A percentile compares a stretch with the other conserved stretches of the same genome.
phyloP scores from a whole-genome alignment of 495 filamentous ascomycete species.

The Penicillium salamii region DNA sequence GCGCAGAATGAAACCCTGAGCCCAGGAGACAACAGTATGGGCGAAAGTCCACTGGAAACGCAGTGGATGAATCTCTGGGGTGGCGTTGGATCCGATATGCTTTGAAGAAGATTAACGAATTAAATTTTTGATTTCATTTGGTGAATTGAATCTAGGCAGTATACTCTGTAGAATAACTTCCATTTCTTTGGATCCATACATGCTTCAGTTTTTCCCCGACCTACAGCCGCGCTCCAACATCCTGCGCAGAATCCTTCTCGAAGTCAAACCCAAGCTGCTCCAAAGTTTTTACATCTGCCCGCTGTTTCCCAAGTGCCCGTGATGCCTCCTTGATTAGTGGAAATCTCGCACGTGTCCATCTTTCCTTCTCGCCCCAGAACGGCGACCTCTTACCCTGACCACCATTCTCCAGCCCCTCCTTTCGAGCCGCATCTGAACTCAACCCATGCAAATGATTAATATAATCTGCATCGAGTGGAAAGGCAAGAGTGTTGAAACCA shows the following conservation, averaged over 20 bases:
- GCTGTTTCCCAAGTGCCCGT: constrained; percentile 2
- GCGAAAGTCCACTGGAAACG: background rate
- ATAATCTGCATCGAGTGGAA: constrained; percentile 10
- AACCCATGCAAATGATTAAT: constrained; percentile 3
- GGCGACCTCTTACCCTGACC: constrained; percentile 1
- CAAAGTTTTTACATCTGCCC: background rate
- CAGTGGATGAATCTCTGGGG: constrained; percentile 8
- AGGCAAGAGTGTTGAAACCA: constrained; percentile 6
- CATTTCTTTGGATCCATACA: background rate
- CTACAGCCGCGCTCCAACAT: background rate
- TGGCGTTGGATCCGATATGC: constrained; percentile 10
- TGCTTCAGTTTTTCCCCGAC: too few relatives aligned
- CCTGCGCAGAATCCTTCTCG: background rate
- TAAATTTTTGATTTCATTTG: too few relatives aligned
- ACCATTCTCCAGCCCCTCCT: constrained; percentile 6
- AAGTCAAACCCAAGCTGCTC: constrained; percentile 8
- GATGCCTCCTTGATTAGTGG: constrained; percentile 11
- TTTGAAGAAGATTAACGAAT: constrained; percentile 2
- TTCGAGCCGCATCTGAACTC: background rate
- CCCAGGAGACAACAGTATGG: background rate
- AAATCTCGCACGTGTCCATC: constrained; percentile 7
- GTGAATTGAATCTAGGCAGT: too few relatives aligned
- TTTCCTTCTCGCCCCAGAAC: constrained; percentile 9
- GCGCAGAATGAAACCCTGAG: background rate
- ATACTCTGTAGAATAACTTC: too few relatives aligned